Evolutionary conservation across 208 protist species (phyloP).

Genomic region (Hexamita inflata): DNA sequence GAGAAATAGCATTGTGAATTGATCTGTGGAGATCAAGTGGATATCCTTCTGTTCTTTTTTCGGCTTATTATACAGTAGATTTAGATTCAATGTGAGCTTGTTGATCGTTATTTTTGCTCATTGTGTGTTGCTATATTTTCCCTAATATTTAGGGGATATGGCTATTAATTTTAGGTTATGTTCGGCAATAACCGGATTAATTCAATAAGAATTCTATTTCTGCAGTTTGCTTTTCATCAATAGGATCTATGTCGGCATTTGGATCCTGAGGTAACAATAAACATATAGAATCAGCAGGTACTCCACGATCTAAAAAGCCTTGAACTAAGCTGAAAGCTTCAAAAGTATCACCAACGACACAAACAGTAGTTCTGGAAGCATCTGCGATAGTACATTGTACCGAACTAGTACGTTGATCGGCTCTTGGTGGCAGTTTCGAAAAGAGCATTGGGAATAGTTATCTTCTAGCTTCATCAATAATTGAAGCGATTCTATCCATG

Average conservation of each 20-base stretch:
- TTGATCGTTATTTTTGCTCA: neutral
- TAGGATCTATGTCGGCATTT: neutral
- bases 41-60: neutral
- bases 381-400: neutral
- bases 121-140: neutral
- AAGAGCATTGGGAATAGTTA: conserved; percentile 15
- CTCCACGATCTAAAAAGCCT: neutral
- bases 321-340: conserved; percentile 11
- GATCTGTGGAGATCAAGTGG: neutral
- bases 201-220: neutral
- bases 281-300: neutral
- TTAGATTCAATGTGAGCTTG: neutral
- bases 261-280: conserved; percentile 20
- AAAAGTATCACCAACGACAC: conserved; percentile 16
- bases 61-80: conserved; percentile 1
- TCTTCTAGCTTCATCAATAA: conserved; percentile 12
- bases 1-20: neutral
- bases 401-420: neutral
- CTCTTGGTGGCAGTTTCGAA: neutral
- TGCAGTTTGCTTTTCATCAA: neutral
- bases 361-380: conserved; percentile 6
- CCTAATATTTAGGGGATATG: neutral
- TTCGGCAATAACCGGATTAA: neutral
- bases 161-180: too few relatives aligned
- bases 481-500: neutral